These are phyloP conservation scores for Tricladium varicosporioides DNA, from an alignment of 2,329 filamentous ascomycete genomes.

Conservation along the genomic window DNA sequence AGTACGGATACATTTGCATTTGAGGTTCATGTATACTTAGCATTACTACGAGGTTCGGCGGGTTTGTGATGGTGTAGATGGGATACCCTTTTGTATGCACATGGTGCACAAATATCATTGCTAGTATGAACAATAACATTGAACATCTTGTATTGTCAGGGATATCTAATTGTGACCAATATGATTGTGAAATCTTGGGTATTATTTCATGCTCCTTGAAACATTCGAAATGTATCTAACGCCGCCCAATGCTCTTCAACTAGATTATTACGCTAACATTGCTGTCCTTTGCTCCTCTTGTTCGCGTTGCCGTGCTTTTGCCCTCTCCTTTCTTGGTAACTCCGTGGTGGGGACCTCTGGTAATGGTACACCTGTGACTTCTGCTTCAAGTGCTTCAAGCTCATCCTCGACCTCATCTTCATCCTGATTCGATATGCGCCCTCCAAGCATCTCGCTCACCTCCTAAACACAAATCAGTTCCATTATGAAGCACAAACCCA, in stretches of 20 bases:
- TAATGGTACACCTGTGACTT: conserved; percentile 44
- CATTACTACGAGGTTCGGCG: too few species aligned
- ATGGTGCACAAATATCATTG: too few species aligned
- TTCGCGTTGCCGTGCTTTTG: conserved; percentile 25
- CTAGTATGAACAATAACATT: background rate
- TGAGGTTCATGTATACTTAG: background rate
- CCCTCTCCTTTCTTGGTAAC: conserved; percentile 27
- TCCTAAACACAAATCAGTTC: conserved; percentile 56
- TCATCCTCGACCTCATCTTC: conserved; percentile 98
- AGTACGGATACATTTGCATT: conserved; percentile 1
- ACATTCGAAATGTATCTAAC: conserved; percentile 19
- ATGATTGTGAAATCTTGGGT: conserved; percentile 14
- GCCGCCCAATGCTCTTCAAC: conserved; percentile 26
- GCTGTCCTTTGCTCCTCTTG: conserved; percentile 23
- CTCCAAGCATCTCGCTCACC: conserved; percentile 85
- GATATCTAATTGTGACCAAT: background rate
- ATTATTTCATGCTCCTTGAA: conserved; percentile 13
- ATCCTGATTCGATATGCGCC: conserved; percentile 87
- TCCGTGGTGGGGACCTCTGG: conserved; percentile 30
- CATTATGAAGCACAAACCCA: background rate
- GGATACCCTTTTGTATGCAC: too few species aligned
- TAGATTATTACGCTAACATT: conserved; percentile 30
- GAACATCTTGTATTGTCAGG: background rate
- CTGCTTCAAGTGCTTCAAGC: conserved; percentile 73
- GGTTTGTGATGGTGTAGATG: too few species aligned